phyloP scores from a whole-genome alignment of 1,139 yeast genomes.

The Candida glucosophila region DNA sequence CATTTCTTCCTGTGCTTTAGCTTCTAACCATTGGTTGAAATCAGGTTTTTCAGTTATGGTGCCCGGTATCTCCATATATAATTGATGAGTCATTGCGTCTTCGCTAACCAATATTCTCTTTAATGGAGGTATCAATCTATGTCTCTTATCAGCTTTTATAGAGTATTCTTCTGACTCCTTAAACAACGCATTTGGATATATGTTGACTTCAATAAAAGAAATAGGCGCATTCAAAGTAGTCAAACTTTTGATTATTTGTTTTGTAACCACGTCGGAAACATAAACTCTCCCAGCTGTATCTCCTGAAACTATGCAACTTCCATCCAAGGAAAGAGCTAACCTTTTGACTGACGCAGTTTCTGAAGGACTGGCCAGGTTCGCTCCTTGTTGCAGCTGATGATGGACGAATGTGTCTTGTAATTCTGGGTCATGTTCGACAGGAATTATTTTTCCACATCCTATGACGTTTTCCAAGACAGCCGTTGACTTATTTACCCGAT shows the following conservation, averaged over 20 bases:
- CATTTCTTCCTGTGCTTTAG: constrained; percentile 43
- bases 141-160: constrained; percentile 8
- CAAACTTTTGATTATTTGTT: constrained; percentile 63
- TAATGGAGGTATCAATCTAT: constrained; percentile 43
- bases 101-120: constrained; percentile 47
- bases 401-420: constrained; percentile 48
- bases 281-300: constrained; percentile 61
- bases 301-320: constrained; percentile 66
- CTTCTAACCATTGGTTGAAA: constrained; percentile 35
- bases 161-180: constrained; percentile 3
- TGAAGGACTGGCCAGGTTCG: constrained; percentile 6
- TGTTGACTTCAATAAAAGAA: constrained; percentile 15
- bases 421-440: constrained; percentile 43
- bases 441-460: constrained; percentile 45
- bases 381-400: constrained; percentile 32
- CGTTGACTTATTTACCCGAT: constrained; percentile 33
- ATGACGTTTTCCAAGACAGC: constrained; percentile 46
- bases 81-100: constrained; percentile 39
- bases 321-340: constrained; percentile 63
- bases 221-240: constrained; percentile 42
- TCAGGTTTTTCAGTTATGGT: constrained; percentile 7
- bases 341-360: constrained; percentile 32
- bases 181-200: constrained; percentile 14
- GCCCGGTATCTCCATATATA: constrained; percentile 37
- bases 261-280: constrained; percentile 66